A percentile compares a stretch with the other conserved stretches of the same genome.
Conservation (phyloP, 2,329 filamentous ascomycete genomes). For the Aspergillus candidus region DNA sequence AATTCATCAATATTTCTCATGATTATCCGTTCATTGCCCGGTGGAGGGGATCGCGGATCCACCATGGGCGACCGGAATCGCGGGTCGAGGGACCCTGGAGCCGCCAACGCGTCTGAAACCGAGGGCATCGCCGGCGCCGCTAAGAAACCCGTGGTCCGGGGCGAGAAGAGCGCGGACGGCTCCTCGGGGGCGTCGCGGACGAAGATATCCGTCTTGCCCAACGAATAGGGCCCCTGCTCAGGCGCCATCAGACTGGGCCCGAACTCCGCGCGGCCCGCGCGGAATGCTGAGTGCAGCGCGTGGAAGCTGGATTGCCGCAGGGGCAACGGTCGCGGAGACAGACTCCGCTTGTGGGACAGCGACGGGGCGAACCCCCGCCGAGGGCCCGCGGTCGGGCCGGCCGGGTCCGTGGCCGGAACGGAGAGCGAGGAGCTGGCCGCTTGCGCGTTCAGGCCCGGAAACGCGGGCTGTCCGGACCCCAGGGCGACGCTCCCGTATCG, state of each 20-base stretch:
- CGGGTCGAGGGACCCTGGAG: slow-evolving; percentile 7
- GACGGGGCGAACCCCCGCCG: slow-evolving; percentile 19
- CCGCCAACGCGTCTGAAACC: slow-evolving; percentile 22
- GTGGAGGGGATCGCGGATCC: slow-evolving; percentile 38
- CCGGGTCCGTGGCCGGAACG: slow-evolving; percentile 19
- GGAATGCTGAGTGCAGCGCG: slow-evolving; percentile 2
- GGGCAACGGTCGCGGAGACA: slow-evolving; percentile 34
- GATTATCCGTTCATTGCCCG: slow-evolving; percentile 34
- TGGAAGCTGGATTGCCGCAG: slow-evolving; percentile 26
- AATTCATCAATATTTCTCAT: slow-evolving; percentile 44
- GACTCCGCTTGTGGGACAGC: slow-evolving; percentile 26
- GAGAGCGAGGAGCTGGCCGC: slow-evolving; percentile 20
- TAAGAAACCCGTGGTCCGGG: slow-evolving; percentile 40
- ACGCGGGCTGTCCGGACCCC: slow-evolving; percentile 13
- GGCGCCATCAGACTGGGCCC: slow-evolving; percentile 15
- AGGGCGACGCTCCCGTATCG: slow-evolving; percentile 4
- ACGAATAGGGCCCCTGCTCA: slow-evolving; percentile 21
- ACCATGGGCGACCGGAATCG: slow-evolving; percentile 19
- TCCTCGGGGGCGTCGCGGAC: slow-evolving; percentile 32
- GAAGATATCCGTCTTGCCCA: slow-evolving; percentile 33
- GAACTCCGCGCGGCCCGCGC: slow-evolving; percentile 16
- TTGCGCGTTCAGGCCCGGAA: slow-evolving; percentile 17
- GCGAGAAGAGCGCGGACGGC: slow-evolving; percentile 39
- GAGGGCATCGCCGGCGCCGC: slow-evolving; percentile 32
- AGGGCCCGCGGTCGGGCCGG: slow-evolving; percentile 22